Evolutionary conservation across 345 rosid genomes (phyloP).

Genomic region (Camelina neglecta): DNA sequence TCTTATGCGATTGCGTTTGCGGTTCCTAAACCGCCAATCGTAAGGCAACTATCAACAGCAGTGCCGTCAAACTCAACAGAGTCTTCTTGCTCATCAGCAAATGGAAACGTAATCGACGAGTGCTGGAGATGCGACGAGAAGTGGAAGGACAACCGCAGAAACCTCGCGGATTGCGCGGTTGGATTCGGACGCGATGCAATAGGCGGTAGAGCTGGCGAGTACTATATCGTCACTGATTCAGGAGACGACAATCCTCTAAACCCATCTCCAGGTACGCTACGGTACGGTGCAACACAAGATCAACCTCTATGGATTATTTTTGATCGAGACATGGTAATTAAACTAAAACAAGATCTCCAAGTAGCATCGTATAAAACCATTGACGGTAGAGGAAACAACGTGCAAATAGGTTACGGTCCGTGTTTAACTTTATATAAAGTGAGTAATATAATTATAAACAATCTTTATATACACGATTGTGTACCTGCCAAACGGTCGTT

Average conservation of each 20-base stretch:
- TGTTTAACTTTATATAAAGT: conserved; percentile 62
- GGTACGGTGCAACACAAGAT: conserved; percentile 58
- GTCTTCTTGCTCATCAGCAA: conserved; percentile 38
- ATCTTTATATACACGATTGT: conserved; percentile 62
- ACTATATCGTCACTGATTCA: conserved; percentile 52
- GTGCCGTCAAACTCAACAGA: conserved; percentile 25
- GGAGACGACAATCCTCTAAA: conserved; percentile 45
- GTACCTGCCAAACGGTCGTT: conserved; percentile 42
- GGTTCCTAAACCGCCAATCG: conserved; percentile 24
- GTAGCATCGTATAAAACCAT: conserved; percentile 66
- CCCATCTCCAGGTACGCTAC: conserved; percentile 59
- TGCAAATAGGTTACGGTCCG: conserved; percentile 63
- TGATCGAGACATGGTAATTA: conserved; percentile 63
- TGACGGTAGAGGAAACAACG: conserved; percentile 64
- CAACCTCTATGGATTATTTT: conserved; percentile 77
- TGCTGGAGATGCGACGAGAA: conserved; percentile 71
- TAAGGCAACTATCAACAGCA: conserved; percentile 17
- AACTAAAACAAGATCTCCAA: conserved; percentile 55
- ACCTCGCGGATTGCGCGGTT: conserved; percentile 62
- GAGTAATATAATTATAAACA: conserved; percentile 64
- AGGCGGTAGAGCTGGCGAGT: conserved; percentile 65
- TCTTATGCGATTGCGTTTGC: conserved; percentile 18
- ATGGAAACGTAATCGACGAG: conserved; percentile 68
- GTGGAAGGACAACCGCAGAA: conserved; percentile 62
- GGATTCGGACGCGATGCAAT: conserved; percentile 71